Evolutionary conservation across 495 filamentous ascomycete genomes (phyloP).

Genomic region (Aspergillus egyptiacus): DNA sequence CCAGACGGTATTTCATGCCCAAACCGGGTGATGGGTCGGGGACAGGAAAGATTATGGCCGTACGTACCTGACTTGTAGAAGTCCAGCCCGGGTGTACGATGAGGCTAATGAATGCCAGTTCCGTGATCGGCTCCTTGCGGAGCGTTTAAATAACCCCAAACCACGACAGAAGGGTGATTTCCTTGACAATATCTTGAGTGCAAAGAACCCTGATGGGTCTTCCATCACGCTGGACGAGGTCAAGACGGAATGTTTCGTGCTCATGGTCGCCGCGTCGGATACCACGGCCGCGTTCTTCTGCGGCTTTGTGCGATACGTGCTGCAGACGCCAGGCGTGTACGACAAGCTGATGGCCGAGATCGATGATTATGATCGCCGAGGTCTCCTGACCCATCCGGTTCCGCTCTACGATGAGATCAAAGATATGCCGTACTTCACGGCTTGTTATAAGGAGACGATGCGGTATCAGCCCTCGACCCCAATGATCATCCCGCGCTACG

Average conservation of each 20-base stretch:
- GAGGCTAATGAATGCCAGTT: too few species aligned
- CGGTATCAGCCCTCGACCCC: conserved; percentile 2
- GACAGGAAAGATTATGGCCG: too few species aligned
- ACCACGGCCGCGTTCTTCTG: conserved; percentile 56
- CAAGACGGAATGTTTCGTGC: conserved; percentile 18
- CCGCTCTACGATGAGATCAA: conserved; percentile 36
- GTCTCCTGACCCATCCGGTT: too few species aligned
- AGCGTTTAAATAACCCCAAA: too few species aligned
- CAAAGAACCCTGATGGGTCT: too few species aligned
- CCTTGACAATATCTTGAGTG: too few species aligned
- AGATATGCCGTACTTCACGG: background rate
- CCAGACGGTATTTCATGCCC: too few species aligned
- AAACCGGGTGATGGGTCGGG: too few species aligned
- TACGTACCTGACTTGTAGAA: too few species aligned
- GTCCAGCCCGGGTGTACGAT: too few species aligned
- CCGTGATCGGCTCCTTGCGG: too few species aligned
- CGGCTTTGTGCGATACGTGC: conserved; percentile 50
- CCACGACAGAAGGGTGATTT: conserved; percentile 16
- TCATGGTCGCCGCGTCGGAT: conserved; percentile 46
- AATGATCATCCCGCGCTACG: background rate
- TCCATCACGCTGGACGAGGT: conserved; percentile 19
- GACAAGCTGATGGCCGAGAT: conserved; percentile 46
- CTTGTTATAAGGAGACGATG: conserved; percentile 4
- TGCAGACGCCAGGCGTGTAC: conserved; percentile 46
- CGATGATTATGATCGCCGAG: conserved; percentile 40